Conservation (phyloP, 2,329 filamentous ascomycete genomes). For the Bertia moriformis region DNA sequence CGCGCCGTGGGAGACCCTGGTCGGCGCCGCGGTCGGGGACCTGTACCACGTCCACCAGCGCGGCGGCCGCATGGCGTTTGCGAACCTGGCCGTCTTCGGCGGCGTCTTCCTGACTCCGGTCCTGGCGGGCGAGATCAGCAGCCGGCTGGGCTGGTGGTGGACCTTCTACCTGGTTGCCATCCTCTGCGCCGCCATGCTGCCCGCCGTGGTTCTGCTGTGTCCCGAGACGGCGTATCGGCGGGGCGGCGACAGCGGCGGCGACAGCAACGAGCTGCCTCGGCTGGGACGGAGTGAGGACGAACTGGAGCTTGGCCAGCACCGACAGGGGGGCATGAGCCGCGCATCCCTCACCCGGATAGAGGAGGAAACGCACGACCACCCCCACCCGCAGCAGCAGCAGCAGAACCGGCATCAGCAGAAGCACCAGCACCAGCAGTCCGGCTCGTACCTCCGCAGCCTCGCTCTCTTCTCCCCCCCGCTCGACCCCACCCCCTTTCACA, state of each 20-base stretch:
- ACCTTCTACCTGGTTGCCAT: slow-evolving; percentile 80
- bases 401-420: too few species aligned
- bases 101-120: slow-evolving; percentile 62
- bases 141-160: slow-evolving; percentile 68
- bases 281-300: slow-evolving; percentile 3
- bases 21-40: slow-evolving; percentile 81
- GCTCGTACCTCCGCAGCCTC: too few species aligned
- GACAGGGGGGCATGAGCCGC: slow-evolving; percentile 5
- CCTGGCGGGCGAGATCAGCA: slow-evolving; percentile 75
- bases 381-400: slow-evolving; percentile 39
- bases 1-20: slow-evolving; percentile 77
- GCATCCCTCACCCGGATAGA: slow-evolving; percentile 59
- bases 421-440: too few species aligned
- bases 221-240: slow-evolving; percentile 73
- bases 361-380: slow-evolving; percentile 67
- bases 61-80: slow-evolving; percentile 74
- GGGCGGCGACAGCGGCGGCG: slow-evolving; percentile 53
- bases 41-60: slow-evolving; percentile 78
- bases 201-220: slow-evolving; percentile 61
- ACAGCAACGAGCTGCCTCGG: slow-evolving; percentile 37
- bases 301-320: neutral
- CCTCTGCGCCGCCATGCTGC: slow-evolving; percentile 57
- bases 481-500: slow-evolving; percentile 18
- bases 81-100: slow-evolving; percentile 41
- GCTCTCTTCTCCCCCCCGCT: neutral